Evolutionary conservation across 1,139 yeast genomes (phyloP).

Genomic region (Eremothecium sinecaudum): DNA sequence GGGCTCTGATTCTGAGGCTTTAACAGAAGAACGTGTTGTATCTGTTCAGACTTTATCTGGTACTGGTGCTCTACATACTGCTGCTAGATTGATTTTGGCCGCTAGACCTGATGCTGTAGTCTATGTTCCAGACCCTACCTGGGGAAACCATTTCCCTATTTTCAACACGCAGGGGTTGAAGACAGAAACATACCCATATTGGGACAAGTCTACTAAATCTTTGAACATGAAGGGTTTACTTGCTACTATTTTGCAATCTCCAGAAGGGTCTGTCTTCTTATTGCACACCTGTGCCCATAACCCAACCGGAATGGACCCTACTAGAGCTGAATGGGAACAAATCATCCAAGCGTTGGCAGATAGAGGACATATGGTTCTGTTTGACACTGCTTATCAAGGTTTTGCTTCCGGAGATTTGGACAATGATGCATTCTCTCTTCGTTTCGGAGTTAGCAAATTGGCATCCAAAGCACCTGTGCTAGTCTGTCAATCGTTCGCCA

Average conservation of each 20-base stretch:
- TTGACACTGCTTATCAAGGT: slow-evolving; percentile 96
- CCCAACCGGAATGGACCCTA: slow-evolving; percentile 96
- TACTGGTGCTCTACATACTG: slow-evolving; percentile 90
- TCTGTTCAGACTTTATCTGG: slow-evolving; percentile 88
- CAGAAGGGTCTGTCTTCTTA: slow-evolving; percentile 68
- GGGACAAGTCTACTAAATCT: slow-evolving; percentile 55
- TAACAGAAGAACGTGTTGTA: slow-evolving; percentile 47
- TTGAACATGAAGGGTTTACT: slow-evolving; percentile 64
- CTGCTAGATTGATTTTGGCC: slow-evolving; percentile 58
- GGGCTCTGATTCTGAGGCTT: slow-evolving; percentile 54
- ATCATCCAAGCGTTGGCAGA: slow-evolving; percentile 53
- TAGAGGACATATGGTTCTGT: slow-evolving; percentile 68
- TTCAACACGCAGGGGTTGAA: slow-evolving; percentile 58
- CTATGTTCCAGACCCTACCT: slow-evolving; percentile 82
- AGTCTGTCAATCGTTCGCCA: slow-evolving; percentile 94
- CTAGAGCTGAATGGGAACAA: slow-evolving; percentile 71
- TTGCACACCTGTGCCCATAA: slow-evolving; percentile 96
- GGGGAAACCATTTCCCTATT: slow-evolving; percentile 91
- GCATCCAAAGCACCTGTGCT: slow-evolving; percentile 40
- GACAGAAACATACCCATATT: slow-evolving; percentile 68
- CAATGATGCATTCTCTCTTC: slow-evolving; percentile 78
- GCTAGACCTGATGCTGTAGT: slow-evolving; percentile 42
- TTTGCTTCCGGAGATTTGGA: slow-evolving; percentile 85
- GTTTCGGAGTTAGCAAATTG: slow-evolving; percentile 58
- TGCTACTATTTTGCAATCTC: slow-evolving; percentile 57